phyloP scores from a whole-genome alignment of 352 stramenopile genomes.

The Phytophthora cryptogea region DNA sequence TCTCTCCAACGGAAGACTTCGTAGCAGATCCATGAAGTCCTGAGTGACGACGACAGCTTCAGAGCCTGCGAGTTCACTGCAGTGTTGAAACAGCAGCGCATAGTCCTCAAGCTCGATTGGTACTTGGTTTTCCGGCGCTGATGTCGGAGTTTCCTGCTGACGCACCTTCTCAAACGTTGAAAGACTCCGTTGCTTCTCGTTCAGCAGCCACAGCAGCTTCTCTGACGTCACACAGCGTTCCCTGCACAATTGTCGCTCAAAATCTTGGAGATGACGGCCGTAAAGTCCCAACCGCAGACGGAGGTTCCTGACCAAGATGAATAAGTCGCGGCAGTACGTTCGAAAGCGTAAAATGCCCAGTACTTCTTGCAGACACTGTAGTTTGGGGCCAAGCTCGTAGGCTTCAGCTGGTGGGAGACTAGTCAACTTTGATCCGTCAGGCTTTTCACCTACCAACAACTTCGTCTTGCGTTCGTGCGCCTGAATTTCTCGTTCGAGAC shows the following conservation, averaged over 20 bases:
- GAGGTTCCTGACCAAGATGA: slow-evolving; percentile 40
- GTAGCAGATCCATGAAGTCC: slow-evolving; percentile 46
- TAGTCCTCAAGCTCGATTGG: slow-evolving; percentile 48
- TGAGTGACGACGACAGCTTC: slow-evolving; percentile 25
- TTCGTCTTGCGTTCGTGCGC: slow-evolving; percentile 24
- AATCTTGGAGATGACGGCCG: slow-evolving; percentile 14
- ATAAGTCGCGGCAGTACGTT: slow-evolving; percentile 50
- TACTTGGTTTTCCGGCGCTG: not conserved
- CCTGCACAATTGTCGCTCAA: slow-evolving; percentile 23
- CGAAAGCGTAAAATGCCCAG: slow-evolving; percentile 45
- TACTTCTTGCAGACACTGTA: slow-evolving; percentile 60
- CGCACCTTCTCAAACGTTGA: slow-evolving; percentile 1
- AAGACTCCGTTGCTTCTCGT: slow-evolving; percentile 12
- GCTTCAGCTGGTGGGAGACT: slow-evolving; percentile 26
- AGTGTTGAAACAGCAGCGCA: slow-evolving; percentile 56
- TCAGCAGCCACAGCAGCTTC: slow-evolving; percentile 23
- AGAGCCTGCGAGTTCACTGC: slow-evolving; percentile 27
- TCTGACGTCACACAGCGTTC: slow-evolving; percentile 20
- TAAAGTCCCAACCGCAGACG: slow-evolving; percentile 45
- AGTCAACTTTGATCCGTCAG: slow-evolving; percentile 10
- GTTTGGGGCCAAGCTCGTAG: slow-evolving; percentile 41
- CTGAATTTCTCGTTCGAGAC: slow-evolving; percentile 30
- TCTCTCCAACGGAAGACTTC: slow-evolving; percentile 39
- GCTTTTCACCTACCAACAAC: not conserved
- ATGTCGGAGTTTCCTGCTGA: too few species aligned